A percentile compares a stretch with the other conserved stretches of the same genome.
phyloP scores from a whole-genome alignment of 495 filamentous ascomycete species.

The Penicillium lagena region DNA sequence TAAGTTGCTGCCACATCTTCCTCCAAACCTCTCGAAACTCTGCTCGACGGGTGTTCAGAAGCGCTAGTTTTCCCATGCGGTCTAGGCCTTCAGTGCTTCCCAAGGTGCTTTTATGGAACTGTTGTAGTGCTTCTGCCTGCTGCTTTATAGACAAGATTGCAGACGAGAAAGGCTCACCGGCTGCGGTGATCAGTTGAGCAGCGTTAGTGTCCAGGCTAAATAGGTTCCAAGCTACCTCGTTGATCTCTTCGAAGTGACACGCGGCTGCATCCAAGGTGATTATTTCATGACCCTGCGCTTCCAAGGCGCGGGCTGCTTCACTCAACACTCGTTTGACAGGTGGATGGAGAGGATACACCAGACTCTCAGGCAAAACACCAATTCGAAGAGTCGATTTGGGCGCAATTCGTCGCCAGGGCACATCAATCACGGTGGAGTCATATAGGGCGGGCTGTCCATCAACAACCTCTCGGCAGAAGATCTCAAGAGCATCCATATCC shows the following conservation, averaged over 20 bases:
- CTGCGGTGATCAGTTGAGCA: conserved; percentile 4
- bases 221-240: conserved; percentile 11
- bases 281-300: conserved; percentile 43
- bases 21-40: conserved; percentile 18
- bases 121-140: not conserved
- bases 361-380: conserved; percentile 18
- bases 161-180: conserved; percentile 4
- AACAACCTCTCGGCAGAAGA: conserved; percentile 29
- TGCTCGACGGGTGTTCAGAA: conserved; percentile 9
- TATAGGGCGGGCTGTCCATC: conserved; percentile 22
- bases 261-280: conserved; percentile 9
- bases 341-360: conserved; percentile 31
- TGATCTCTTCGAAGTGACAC: conserved; percentile 8
- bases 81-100: conserved; percentile 9
- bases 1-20: conserved; percentile 23
- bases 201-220: conserved; percentile 11
- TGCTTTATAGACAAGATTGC: not conserved
- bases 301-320: conserved; percentile 33
- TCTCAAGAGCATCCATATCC: conserved; percentile 27
- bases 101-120: not conserved
- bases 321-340: conserved; percentile 41
- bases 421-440: conserved; percentile 27
- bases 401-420: conserved; percentile 37
- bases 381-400: conserved; percentile 13
- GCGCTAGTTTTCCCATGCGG: conserved; percentile 10